These are phyloP conservation scores for Ascochyta lentis DNA, from an alignment of 2,329 filamentous ascomycete species.

Conservation along the genomic window DNA sequence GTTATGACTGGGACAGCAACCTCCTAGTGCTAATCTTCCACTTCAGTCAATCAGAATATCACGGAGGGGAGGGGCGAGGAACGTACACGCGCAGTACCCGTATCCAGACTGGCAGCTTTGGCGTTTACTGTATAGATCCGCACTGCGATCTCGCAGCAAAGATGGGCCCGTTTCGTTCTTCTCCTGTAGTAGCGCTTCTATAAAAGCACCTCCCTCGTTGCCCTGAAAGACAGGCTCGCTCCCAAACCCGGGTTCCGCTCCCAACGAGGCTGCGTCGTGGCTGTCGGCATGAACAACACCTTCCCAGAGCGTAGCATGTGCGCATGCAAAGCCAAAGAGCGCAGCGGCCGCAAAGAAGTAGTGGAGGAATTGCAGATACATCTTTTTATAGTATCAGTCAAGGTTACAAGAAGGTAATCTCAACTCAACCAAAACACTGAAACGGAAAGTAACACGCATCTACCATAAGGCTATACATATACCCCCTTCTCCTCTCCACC, in stretches of 20 bases:
- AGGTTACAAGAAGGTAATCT: background rate
- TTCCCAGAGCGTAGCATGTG: background rate
- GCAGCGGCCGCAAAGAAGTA: background rate
- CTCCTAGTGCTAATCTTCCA: constrained; percentile 13
- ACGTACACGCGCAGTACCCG: constrained; percentile 24
- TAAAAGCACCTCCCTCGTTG: background rate
- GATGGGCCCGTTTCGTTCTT: constrained; percentile 18
- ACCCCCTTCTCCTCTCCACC: too few species aligned
- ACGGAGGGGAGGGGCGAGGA: background rate
- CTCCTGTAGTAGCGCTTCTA: background rate
- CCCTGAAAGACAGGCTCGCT: background rate
- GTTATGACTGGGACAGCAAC: constrained; percentile 18
- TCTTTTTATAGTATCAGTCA: too few species aligned
- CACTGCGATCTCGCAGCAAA: constrained; percentile 18
- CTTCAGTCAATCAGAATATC: background rate
- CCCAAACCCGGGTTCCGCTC: background rate
- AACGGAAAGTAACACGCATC: too few species aligned
- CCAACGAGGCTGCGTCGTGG: background rate
- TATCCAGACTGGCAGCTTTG: constrained; percentile 23
- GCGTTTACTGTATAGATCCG: constrained; percentile 9
- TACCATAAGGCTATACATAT: too few species aligned
- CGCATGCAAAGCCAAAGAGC: background rate
- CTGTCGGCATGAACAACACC: too few species aligned
- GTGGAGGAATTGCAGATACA: too few species aligned
- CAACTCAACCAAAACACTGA: too few species aligned